These are phyloP conservation scores for Penicillium lagena DNA, from an alignment of 495 filamentous ascomycete genomes.

Conservation along the genomic window DNA sequence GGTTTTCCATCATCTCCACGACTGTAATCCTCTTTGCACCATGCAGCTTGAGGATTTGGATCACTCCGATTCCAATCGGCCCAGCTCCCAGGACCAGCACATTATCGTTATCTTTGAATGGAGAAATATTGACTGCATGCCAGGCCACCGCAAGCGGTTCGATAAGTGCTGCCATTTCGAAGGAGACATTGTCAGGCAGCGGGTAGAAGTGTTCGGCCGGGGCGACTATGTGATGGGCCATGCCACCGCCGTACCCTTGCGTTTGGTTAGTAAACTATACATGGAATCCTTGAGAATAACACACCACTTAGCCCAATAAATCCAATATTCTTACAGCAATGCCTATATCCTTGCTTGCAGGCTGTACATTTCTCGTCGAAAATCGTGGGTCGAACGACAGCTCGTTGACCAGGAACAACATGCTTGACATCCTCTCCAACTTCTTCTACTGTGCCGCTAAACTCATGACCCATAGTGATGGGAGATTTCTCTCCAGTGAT, in stretches of 20 bases:
- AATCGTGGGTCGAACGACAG: slow-evolving; percentile 54
- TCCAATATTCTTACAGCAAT: slow-evolving; percentile 54
- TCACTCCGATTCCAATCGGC: slow-evolving; percentile 53
- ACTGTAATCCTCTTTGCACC: slow-evolving; percentile 49
- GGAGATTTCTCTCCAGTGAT: slow-evolving; percentile 50
- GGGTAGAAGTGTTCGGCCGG: slow-evolving; percentile 22
- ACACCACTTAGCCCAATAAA: slow-evolving; percentile 53
- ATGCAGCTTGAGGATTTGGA: slow-evolving; percentile 45
- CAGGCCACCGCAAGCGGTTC: slow-evolving; percentile 57
- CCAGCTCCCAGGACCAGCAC: slow-evolving; percentile 51
- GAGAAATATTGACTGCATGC: slow-evolving; percentile 50
- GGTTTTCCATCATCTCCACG: slow-evolving; percentile 37
- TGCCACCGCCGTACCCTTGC: slow-evolving; percentile 21
- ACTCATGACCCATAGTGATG: slow-evolving; percentile 54
- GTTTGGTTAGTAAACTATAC: neutral
- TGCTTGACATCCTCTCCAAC: slow-evolving; percentile 46
- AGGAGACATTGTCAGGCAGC: slow-evolving; percentile 12
- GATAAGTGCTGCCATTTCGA: slow-evolving; percentile 38
- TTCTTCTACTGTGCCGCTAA: slow-evolving; percentile 51
- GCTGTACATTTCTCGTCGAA: slow-evolving; percentile 50
- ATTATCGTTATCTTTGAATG: slow-evolving; percentile 37
- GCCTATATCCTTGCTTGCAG: slow-evolving; percentile 45
- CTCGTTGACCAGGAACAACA: slow-evolving; percentile 46
- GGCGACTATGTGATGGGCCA: slow-evolving; percentile 20
- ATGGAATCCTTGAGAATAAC: neutral